phyloP scores from a whole-genome alignment of 2,329 filamentous ascomycete species.

The Fusarium stilboides region DNA sequence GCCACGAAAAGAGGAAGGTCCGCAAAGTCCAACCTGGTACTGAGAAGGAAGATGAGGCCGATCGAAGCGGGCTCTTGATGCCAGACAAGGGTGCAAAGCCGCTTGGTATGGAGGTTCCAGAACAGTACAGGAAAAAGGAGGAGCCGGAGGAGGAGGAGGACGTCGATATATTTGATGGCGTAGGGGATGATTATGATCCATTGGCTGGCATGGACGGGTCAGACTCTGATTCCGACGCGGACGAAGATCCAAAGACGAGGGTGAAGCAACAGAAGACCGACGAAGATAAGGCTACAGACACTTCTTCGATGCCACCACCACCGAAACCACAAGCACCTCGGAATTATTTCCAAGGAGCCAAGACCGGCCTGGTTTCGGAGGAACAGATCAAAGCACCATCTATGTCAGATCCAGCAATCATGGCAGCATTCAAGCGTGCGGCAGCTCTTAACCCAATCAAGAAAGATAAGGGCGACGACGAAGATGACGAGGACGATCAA shows the following conservation, averaged over 20 bases:
- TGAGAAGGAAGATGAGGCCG: constrained; percentile 57
- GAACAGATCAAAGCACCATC: constrained; percentile 67
- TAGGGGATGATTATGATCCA: constrained; percentile 77
- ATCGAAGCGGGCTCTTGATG: constrained; percentile 62
- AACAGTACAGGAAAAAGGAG: constrained; percentile 67
- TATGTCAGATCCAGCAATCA: constrained; percentile 81
- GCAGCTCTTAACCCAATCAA: constrained; percentile 72
- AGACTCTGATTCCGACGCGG: constrained; percentile 63
- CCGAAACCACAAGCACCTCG: constrained; percentile 60
- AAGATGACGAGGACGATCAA: constrained; percentile 52
- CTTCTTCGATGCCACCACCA: constrained; percentile 63
- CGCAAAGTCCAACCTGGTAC: constrained; percentile 64
- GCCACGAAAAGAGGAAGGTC: constrained; percentile 76
- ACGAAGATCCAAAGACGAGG: constrained; percentile 53
- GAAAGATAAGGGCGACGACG: constrained; percentile 53
- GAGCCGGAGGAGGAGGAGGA: constrained; percentile 68
- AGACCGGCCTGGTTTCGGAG: constrained; percentile 68
- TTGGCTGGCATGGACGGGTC: constrained; percentile 70
- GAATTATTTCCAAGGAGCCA: constrained; percentile 76
- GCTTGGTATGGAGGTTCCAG: constrained; percentile 77
- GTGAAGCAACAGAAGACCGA: constrained; percentile 39
- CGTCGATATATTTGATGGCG: constrained; percentile 76
- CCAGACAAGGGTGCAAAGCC: constrained; percentile 70
- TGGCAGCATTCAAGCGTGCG: constrained; percentile 89
- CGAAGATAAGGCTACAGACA: constrained; percentile 41